Conservation (phyloP, 495 filamentous ascomycete genomes). For the Durotheca rogersii region DNA sequence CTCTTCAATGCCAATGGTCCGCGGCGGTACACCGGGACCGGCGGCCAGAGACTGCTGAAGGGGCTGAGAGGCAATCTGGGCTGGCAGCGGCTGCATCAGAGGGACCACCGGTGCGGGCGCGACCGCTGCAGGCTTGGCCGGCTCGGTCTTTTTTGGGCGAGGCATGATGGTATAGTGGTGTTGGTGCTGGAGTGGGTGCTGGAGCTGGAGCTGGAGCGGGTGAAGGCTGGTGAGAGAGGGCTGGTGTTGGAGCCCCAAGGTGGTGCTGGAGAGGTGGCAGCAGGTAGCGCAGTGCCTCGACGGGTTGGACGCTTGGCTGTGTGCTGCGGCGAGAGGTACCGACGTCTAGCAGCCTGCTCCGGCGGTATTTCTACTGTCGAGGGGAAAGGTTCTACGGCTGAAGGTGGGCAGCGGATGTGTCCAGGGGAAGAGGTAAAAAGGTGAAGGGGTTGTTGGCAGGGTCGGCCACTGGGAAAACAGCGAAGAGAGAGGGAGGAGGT, state of each 20-base stretch:
- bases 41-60: conserved; percentile 31
- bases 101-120: conserved; percentile 36
- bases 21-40: conserved; percentile 33
- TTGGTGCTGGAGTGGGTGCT: conserved; percentile 35
- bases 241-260: conserved; percentile 19
- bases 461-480: conserved; percentile 19
- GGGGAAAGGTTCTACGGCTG: too few relatives aligned
- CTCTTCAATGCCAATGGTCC: conserved; percentile 49
- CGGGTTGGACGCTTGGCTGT: too few relatives aligned
- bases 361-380: too few relatives aligned
- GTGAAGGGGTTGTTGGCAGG: not conserved
- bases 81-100: conserved; percentile 28
- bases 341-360: too few relatives aligned
- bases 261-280: conserved; percentile 6
- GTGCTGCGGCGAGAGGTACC: too few relatives aligned
- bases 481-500: conserved; percentile 8
- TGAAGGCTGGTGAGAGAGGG: too few relatives aligned
- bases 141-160: conserved; percentile 50
- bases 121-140: conserved; percentile 41
- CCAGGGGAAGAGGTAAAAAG: not conserved
- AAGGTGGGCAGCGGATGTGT: conserved; percentile 7
- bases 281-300: too few relatives aligned
- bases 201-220: too few relatives aligned
- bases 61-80: conserved; percentile 29
- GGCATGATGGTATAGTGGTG: conserved; percentile 43